Conservation (phyloP, 129 eudicot genomes). For the Flaveria trinervia region DNA sequence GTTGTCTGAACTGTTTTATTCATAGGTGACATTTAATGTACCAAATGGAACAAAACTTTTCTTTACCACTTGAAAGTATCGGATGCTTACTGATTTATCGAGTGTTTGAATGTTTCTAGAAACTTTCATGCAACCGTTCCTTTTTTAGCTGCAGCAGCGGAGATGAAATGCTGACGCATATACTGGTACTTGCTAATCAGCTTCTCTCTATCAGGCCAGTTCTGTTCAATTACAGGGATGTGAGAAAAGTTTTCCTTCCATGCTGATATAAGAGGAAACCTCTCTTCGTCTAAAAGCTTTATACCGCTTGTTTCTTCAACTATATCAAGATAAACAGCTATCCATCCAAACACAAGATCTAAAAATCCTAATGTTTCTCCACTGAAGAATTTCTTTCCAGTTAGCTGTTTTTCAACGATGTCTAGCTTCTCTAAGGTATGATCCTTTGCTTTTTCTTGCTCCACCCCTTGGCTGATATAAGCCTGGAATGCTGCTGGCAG, state of each 20-base stretch:
- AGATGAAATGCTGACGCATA: not conserved
- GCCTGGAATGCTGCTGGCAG: not conserved
- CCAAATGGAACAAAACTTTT: not conserved
- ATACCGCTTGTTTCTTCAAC: conserved; percentile 12
- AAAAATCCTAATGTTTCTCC: conserved; percentile 42
- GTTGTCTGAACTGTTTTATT: not conserved
- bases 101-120: not conserved
- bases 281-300: conserved; percentile 8
- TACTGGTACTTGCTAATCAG: not conserved
- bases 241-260: not conserved
- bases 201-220: not conserved
- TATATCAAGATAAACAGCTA: conserved; percentile 2
- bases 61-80: no score
- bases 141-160: not conserved
- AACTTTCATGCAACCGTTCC: not conserved
- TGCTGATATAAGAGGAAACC: conserved; percentile 20
- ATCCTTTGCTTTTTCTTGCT: not conserved
- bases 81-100: not conserved
- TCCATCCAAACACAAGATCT: conserved; percentile 21
- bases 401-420: conserved; percentile 41
- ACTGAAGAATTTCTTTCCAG: conserved; percentile 53
- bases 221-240: not conserved
- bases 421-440: conserved; percentile 29
- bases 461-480: conserved; percentile 1
- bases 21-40: not conserved